Evolutionary conservation across 2,329 filamentous ascomycete species (phyloP).

Genomic region (Aspergillus sp.): DNA sequence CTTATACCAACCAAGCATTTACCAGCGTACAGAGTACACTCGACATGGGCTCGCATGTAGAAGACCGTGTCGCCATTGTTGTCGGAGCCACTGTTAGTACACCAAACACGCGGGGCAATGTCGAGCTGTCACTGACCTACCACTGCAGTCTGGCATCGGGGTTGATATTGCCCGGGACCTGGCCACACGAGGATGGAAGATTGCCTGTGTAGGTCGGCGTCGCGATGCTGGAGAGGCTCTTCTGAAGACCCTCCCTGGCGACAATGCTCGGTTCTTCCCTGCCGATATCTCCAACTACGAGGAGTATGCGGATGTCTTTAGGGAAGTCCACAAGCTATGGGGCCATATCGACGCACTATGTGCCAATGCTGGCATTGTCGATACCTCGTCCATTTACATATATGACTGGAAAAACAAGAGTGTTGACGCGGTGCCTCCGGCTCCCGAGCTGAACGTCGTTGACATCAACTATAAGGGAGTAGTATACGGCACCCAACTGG

Average conservation of each 20-base stretch:
- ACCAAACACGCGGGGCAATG: not conserved
- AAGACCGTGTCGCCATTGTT: not conserved
- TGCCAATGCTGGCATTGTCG: conserved; percentile 53
- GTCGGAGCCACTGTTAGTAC: not conserved
- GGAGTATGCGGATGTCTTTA: conserved; percentile 46
- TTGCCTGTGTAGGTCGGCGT: conserved; percentile 40
- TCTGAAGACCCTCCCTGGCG: conserved; percentile 27
- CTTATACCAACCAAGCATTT: not conserved
- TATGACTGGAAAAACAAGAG: conserved; percentile 33
- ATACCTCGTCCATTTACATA: conserved; percentile 49
- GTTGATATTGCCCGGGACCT: conserved; percentile 42
- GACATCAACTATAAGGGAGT: conserved; percentile 55
- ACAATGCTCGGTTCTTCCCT: conserved; percentile 44
- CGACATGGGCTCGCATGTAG: not conserved
- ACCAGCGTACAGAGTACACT: not conserved
- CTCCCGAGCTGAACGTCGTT: conserved; percentile 47
- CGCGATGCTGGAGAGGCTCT: conserved; percentile 32
- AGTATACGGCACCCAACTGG: conserved; percentile 50
- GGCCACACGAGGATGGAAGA: conserved; percentile 32
- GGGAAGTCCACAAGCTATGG: conserved; percentile 43
- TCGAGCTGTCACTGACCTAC: not conserved
- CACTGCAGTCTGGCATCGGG: conserved; percentile 45
- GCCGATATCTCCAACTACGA: conserved; percentile 50
- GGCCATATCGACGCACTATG: conserved; percentile 50
- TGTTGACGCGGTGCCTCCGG: conserved; percentile 39